A percentile compares a stretch with the other conserved stretches of the same genome.
Conservation (phyloP, 768 basidiomycete genomes). For the Lentinula detonsa region DNA sequence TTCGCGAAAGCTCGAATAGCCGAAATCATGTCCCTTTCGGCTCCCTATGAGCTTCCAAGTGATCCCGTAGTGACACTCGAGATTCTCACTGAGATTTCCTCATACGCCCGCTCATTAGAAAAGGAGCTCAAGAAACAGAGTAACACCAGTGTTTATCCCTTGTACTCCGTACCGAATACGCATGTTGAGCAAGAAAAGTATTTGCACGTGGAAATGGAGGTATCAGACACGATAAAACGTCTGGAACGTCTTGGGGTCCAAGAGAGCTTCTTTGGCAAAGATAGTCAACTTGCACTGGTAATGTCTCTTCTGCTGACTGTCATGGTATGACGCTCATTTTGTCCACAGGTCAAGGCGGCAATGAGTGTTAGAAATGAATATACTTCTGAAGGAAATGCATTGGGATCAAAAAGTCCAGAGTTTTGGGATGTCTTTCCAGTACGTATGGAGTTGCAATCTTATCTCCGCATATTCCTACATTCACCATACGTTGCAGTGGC, state of each 20-base stretch:
- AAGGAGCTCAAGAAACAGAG: neutral
- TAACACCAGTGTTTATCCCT: neutral
- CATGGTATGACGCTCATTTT: neutral
- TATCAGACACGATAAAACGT: neutral
- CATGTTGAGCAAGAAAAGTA: neutral
- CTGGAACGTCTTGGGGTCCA: neutral
- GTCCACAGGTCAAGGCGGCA: constrained; percentile 23
- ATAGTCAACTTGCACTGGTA: constrained; percentile 32
- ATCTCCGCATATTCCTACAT: neutral
- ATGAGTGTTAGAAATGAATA: neutral
- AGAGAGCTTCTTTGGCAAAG: constrained; percentile 21
- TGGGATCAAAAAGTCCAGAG: constrained; percentile 11
- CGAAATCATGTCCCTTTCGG: neutral
- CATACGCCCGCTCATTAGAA: neutral
- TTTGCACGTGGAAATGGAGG: neutral
- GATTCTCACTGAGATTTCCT: neutral
- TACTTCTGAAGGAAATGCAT: neutral
- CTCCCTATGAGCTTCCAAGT: neutral
- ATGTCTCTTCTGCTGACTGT: constrained; percentile 19
- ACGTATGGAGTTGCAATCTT: neutral
- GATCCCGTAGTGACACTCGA: neutral
- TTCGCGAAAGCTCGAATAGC: neutral
- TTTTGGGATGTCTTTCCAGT: constrained; percentile 21
- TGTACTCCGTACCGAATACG: neutral
- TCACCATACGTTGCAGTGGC: neutral